Percentiles rank a stretch among this genome's conserved stretches.
phyloP scores from a whole-genome alignment of 2,329 filamentous ascomycete species.

The Phialocephala sp. region DNA sequence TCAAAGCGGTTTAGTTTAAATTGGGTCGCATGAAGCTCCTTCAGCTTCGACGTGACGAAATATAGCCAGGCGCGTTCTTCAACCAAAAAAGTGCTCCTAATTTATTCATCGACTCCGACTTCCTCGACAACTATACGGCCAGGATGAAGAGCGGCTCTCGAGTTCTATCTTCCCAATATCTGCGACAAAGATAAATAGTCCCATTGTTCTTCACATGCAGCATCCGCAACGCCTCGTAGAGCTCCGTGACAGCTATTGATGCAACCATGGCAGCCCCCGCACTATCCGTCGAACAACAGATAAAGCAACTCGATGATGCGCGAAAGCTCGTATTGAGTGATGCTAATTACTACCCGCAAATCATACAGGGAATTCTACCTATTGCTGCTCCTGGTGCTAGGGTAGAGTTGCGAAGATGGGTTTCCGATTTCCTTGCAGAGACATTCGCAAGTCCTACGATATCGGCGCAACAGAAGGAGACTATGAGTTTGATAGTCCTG shows the following conservation, averaged over 20 bases:
- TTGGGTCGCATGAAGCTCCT: background rate
- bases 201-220: constrained; percentile 31
- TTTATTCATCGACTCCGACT: constrained; percentile 12
- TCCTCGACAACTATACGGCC: background rate
- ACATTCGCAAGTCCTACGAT: constrained; percentile 93
- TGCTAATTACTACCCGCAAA: constrained; percentile 85
- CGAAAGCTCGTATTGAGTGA: constrained; percentile 89
- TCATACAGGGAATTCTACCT: constrained; percentile 90
- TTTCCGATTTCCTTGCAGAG: constrained; percentile 92
- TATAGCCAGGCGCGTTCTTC: constrained; percentile 4
- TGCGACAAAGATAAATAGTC: constrained; percentile 25
- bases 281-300: constrained; percentile 72
- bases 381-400: constrained; percentile 79
- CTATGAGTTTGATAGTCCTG: constrained; percentile 76
- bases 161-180: constrained; percentile 16
- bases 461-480: constrained; percentile 77
- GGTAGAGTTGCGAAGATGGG: constrained; percentile 91
- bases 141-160: constrained; percentile 28
- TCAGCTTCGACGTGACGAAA: background rate
- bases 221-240: constrained; percentile 34
- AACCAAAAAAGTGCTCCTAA: background rate
- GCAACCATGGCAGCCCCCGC: constrained; percentile 56
- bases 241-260: constrained; percentile 30
- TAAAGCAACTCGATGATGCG: constrained; percentile 87
- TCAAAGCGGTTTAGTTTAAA: background rate